Evolutionary conservation across 2,329 filamentous ascomycete genomes (phyloP).

Genomic region (Chrysosporium queenslandicum): DNA sequence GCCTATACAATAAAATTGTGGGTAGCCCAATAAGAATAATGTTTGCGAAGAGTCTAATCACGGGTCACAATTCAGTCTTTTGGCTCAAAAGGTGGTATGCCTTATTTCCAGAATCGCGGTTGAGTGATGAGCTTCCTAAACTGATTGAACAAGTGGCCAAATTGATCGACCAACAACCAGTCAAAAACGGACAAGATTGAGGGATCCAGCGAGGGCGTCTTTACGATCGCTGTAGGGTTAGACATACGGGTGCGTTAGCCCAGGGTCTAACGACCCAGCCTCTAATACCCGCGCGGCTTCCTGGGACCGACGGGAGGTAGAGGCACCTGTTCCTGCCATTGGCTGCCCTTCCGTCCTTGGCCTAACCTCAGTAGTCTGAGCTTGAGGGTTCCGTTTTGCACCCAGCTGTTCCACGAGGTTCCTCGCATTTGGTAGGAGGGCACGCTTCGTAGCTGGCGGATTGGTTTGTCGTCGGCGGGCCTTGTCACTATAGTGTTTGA

Average conservation of each 20-base stretch:
- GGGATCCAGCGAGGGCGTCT: no score
- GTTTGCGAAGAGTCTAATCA: no score
- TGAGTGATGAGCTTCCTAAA: neutral
- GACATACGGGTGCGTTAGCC: no score
- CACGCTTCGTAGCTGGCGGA: neutral
- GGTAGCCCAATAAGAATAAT: neutral
- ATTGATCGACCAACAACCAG: neutral
- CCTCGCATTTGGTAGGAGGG: neutral
- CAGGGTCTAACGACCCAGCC: no score
- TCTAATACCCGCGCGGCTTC: neutral
- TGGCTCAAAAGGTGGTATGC: neutral
- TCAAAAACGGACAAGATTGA: neutral
- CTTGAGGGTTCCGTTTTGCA: neutral
- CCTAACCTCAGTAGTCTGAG: neutral
- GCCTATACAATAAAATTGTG: neutral
- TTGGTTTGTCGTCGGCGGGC: no score
- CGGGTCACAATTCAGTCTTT: neutral
- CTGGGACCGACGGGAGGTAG: neutral
- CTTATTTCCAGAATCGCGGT: neutral
- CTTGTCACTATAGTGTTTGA: neutral
- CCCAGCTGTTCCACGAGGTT: neutral
- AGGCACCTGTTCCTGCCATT: neutral
- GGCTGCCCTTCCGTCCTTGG: neutral
- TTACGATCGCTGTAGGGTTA: no score
- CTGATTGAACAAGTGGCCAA: neutral